A percentile compares a stretch with the other conserved stretches of the same genome.
Conservation (phyloP, 73 alveolate genomes). For the Paramecium sexaurelia region DNA sequence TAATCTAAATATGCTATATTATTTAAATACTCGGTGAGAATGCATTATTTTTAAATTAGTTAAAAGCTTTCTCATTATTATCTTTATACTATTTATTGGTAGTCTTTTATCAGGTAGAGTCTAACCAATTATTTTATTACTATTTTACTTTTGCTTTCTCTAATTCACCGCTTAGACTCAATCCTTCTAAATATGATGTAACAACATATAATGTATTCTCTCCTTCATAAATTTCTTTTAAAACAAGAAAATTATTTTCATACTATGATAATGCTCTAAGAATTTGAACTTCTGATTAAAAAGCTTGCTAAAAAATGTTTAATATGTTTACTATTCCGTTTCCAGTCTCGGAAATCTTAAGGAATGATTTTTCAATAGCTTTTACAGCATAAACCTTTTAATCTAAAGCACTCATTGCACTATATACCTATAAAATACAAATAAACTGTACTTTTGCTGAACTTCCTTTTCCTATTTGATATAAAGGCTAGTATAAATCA, state of each 20-base stretch:
- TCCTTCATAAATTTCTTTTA: conserved; percentile 45
- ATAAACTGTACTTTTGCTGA: conserved; percentile 14
- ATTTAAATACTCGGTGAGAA: conserved; percentile 1
- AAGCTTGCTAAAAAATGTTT: background rate
- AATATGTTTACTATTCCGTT: conserved; percentile 6
- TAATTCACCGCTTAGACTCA: background rate
- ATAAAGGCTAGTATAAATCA: background rate
- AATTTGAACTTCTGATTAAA: conserved; percentile 22
- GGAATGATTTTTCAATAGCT: conserved; percentile 10
- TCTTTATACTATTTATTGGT: background rate
- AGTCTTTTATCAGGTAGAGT: background rate
- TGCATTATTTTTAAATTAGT: conserved; percentile 34
- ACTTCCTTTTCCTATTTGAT: conserved; percentile 38
- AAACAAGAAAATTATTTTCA: background rate
- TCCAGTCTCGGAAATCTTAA: background rate
- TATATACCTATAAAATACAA: background rate
- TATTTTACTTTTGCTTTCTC: conserved; percentile 5
- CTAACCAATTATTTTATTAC: background rate
- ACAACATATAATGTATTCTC: conserved; percentile 15
- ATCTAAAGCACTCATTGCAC: conserved; percentile 33
- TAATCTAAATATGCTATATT: background rate
- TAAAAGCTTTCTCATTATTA: background rate
- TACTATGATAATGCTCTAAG: background rate
- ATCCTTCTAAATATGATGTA: background rate
- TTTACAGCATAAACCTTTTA: conserved; percentile 8